Conservation (phyloP, 768 basidiomycete species). For the Coprinellus aureogranulatus region DNA sequence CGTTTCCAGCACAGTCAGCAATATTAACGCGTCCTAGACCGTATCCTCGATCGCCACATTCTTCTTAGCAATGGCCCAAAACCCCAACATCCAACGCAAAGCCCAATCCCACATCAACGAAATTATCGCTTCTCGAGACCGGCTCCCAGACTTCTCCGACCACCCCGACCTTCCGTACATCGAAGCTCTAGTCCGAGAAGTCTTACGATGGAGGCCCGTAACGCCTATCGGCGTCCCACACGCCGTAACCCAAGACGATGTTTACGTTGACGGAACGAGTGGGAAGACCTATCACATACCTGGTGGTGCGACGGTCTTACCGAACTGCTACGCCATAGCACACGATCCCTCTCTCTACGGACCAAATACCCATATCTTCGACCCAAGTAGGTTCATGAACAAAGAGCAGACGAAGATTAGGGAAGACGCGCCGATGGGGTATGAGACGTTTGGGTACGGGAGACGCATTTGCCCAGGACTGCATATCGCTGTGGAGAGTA, state of each 20-base stretch:
- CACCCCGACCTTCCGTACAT: conserved; percentile 3
- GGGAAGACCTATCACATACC: conserved; percentile 14
- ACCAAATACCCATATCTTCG: neutral
- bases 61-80: conserved; percentile 8
- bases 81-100: conserved; percentile 11
- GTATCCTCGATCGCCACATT: conserved; percentile 3
- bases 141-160: neutral
- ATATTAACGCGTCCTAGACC: neutral
- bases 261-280: too few relatives aligned
- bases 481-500: conserved; percentile 20
- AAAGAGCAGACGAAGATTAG: neutral
- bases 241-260: conserved; percentile 9
- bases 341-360: conserved; percentile 7
- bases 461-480: conserved; percentile 26
- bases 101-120: conserved; percentile 7
- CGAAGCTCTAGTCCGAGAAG: conserved; percentile 3
- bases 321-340: conserved; percentile 5
- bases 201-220: conserved; percentile 1
- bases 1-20: neutral
- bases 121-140: neutral
- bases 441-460: neutral
- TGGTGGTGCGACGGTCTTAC: conserved; percentile 4
- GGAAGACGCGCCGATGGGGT: neutral
- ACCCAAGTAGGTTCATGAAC: conserved; percentile 1
- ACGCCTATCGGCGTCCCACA: conserved; percentile 7